Evolutionary conservation across 495 filamentous ascomycete genomes (phyloP).

Genomic region (Pyrenula massariospora): DNA sequence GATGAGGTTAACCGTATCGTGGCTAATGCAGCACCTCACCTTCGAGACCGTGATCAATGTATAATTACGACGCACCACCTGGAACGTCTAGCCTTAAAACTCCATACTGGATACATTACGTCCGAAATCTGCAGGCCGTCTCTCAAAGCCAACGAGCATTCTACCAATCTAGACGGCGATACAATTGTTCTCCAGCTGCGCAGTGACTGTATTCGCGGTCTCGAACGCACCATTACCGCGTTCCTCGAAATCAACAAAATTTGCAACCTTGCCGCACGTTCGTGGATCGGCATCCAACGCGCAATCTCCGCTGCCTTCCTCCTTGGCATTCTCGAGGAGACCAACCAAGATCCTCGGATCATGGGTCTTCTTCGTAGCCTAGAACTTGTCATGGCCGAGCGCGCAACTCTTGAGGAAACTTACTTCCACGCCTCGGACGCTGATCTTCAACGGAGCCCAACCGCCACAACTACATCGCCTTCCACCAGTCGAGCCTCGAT

Average conservation of each 20-base stretch:
- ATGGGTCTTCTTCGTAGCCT: slow-evolving; percentile 28
- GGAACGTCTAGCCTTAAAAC: slow-evolving; percentile 42
- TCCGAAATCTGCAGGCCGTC: slow-evolving; percentile 50
- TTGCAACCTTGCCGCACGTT: slow-evolving; percentile 29
- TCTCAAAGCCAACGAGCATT: slow-evolving; percentile 29
- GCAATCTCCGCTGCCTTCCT: slow-evolving; percentile 37
- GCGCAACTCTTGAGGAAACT: slow-evolving; percentile 23
- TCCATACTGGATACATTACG: slow-evolving; percentile 46
- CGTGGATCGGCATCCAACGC: slow-evolving; percentile 35
- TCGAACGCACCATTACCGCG: slow-evolving; percentile 32
- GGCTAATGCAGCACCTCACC: slow-evolving; percentile 36
- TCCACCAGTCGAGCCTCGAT: background rate
- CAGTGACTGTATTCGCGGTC: slow-evolving; percentile 25
- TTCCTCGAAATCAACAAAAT: slow-evolving; percentile 34
- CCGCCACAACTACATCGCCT: background rate
- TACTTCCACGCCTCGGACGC: background rate
- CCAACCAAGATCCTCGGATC: slow-evolving; percentile 24
- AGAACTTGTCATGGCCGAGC: slow-evolving; percentile 28
- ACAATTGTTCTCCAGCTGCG: slow-evolving; percentile 27
- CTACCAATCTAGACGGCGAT: slow-evolving; percentile 14
- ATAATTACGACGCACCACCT: slow-evolving; percentile 35
- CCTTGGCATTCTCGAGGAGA: slow-evolving; percentile 32
- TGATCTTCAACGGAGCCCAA: background rate
- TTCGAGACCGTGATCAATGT: slow-evolving; percentile 38
- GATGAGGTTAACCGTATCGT: slow-evolving; percentile 39